Percentiles rank a stretch among this genome's conserved stretches.
Conservation (phyloP, 352 stramenopile species). For the Pythium guiyangense region DNA sequence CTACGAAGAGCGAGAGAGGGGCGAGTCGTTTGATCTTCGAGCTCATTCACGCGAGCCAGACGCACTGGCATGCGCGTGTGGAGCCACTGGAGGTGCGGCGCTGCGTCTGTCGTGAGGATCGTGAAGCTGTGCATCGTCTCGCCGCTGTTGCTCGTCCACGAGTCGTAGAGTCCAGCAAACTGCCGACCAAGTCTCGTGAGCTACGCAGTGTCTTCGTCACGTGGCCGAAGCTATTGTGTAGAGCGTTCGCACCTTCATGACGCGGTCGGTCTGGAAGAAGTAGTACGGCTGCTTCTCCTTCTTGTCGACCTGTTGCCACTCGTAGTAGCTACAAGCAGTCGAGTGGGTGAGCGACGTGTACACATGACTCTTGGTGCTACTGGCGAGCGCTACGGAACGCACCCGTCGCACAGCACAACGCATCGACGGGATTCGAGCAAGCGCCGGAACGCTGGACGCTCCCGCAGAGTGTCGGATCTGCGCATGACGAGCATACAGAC, state of each 20-base stretch:
- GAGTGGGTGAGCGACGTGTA: background rate
- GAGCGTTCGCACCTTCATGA: slow-evolving; percentile 44
- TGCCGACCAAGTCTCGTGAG: slow-evolving; percentile 13
- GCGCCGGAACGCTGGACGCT: slow-evolving; percentile 69
- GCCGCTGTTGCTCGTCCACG: slow-evolving; percentile 61
- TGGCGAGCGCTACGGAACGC: background rate
- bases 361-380: background rate
- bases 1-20: background rate
- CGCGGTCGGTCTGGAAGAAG: slow-evolving; percentile 40
- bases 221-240: background rate
- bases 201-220: too few species aligned
- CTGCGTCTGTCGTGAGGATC: slow-evolving; percentile 79
- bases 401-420: slow-evolving; percentile 83
- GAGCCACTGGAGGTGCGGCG: slow-evolving; percentile 70
- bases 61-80: slow-evolving; percentile 84
- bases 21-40: background rate
- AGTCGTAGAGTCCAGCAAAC: slow-evolving; percentile 86
- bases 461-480: slow-evolving; percentile 66
- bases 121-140: slow-evolving; percentile 79
- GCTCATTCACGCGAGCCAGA: background rate
- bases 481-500: background rate
- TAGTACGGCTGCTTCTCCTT: slow-evolving; percentile 90
- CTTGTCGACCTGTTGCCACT: slow-evolving; percentile 88
- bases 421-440: slow-evolving; percentile 73
- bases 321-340: slow-evolving; percentile 66